phyloP scores from a whole-genome alignment of 2,329 filamentous ascomycete genomes.

The Dothiorella sarmentorum region DNA sequence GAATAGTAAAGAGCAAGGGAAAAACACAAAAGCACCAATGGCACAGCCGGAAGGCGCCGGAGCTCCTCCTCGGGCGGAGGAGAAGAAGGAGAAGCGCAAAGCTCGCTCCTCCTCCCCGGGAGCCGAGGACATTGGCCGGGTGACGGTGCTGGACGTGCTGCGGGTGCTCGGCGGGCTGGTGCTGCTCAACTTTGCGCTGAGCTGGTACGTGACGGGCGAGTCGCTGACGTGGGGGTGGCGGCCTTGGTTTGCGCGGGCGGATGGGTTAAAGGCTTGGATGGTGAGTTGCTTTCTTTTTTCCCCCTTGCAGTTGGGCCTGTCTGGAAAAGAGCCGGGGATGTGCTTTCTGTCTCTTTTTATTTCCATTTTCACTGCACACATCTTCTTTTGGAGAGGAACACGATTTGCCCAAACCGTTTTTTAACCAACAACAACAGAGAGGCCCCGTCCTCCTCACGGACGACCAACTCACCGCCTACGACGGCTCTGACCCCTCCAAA shows the following conservation, averaged over 20 bases:
- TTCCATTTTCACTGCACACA: too few species aligned
- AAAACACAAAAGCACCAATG: too few species aligned
- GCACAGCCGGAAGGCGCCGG: too few species aligned
- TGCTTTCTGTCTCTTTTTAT: not conserved
- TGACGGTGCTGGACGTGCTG: conserved; percentile 59
- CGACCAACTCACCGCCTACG: conserved; percentile 67
- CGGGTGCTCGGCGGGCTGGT: conserved; percentile 66
- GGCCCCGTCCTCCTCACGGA: conserved; percentile 70
- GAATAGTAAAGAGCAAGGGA: too few species aligned
- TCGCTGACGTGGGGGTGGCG: conserved; percentile 40
- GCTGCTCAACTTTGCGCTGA: conserved; percentile 64
- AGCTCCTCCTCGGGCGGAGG: too few species aligned
- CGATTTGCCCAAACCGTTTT: too few species aligned
- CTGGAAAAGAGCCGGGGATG: too few species aligned
- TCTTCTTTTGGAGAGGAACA: too few species aligned
- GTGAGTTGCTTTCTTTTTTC: conserved; percentile 23
- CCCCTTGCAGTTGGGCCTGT: not conserved
- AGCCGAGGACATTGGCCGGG: conserved; percentile 26
- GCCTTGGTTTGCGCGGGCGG: conserved; percentile 35
- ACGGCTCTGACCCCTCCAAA: conserved; percentile 69
- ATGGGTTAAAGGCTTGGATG: conserved; percentile 33
- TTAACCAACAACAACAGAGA: too few species aligned
- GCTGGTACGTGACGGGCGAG: conserved; percentile 74
- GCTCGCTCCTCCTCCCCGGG: not conserved
- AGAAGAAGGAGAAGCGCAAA: conserved; percentile 4